A percentile compares a stretch with the other conserved stretches of the same genome.
phyloP scores from a whole-genome alignment of 192 early-diverging fungal species.

The Backusella sp. region DNA sequence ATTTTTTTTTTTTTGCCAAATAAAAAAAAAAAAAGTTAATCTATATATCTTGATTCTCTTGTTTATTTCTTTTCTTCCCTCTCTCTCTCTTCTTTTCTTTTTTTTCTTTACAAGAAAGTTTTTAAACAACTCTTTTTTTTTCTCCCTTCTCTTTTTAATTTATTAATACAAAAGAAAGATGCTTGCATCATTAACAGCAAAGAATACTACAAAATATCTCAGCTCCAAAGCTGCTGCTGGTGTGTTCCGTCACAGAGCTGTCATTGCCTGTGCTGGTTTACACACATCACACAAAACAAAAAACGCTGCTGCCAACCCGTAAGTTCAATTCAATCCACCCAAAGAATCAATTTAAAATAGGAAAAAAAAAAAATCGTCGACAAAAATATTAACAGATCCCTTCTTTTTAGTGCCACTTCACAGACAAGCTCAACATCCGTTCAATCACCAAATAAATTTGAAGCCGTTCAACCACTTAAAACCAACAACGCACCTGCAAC shows the following conservation, averaged over 20 bases:
- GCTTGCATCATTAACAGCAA: conserved; percentile 23
- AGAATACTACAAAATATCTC: neutral
- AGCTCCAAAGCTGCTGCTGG: neutral
- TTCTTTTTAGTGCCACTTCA: neutral
- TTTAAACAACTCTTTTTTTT: neutral
- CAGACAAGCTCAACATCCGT: neutral
- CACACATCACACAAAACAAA: conserved; percentile 10
- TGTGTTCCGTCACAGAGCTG: conserved; percentile 2
- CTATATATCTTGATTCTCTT: neutral
- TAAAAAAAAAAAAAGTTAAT: neutral
- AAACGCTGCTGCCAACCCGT: conserved; percentile 1
- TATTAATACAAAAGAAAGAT: neutral
- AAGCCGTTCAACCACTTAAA: conserved; percentile 14
- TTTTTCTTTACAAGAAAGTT: neutral
- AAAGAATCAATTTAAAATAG: neutral
- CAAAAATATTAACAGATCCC: neutral
- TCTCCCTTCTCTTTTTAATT: neutral
- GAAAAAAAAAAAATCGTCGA: neutral
- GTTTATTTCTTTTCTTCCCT: conserved; percentile 9
- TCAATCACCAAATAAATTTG: neutral
- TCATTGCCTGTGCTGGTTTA: conserved; percentile 1
- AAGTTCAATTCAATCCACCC: neutral
- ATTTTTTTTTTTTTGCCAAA: neutral
- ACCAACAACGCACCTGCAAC: neutral
- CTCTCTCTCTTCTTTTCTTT: conserved; percentile 3